Conservation (phyloP, 2,329 filamentous ascomycete species). For the Sporothrix pallida region DNA sequence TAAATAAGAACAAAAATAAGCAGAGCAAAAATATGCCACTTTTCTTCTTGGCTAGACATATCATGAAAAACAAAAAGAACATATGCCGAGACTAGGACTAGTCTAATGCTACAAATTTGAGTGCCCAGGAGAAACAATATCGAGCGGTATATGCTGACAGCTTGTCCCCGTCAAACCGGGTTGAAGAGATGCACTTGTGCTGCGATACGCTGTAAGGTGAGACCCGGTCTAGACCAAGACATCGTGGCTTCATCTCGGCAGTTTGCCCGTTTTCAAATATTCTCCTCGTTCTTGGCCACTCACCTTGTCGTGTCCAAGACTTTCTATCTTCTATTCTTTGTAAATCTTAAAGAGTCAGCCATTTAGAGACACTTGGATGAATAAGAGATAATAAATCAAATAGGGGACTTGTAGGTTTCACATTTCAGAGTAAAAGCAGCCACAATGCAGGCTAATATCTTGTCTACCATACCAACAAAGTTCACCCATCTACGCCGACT, state of each 20-base stretch:
- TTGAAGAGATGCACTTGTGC: background rate
- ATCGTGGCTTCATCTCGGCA: background rate
- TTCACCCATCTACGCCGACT: too few relatives aligned
- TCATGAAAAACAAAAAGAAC: background rate
- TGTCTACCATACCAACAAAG: too few relatives aligned
- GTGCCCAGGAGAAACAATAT: background rate
- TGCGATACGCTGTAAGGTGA: background rate
- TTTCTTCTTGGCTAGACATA: background rate
- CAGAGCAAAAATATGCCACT: background rate
- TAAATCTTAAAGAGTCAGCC: too few relatives aligned
- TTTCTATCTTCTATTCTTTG: too few relatives aligned
- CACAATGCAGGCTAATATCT: too few relatives aligned
- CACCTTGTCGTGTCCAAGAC: too few relatives aligned
- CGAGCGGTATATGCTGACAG: background rate
- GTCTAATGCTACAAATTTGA: background rate
- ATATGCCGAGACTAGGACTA: background rate
- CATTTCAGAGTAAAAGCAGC: too few relatives aligned
- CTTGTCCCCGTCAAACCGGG: constrained; percentile 3
- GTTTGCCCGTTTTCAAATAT: background rate
- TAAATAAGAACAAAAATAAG: too few relatives aligned
- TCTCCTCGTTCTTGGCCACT: background rate
- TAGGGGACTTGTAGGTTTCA: too few relatives aligned
- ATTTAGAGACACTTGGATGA: too few relatives aligned
- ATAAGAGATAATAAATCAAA: too few relatives aligned
- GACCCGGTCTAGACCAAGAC: background rate